Base-by-base conservation (phyloP, 306 rosid genomes). In the Medicago arabica region DNA sequence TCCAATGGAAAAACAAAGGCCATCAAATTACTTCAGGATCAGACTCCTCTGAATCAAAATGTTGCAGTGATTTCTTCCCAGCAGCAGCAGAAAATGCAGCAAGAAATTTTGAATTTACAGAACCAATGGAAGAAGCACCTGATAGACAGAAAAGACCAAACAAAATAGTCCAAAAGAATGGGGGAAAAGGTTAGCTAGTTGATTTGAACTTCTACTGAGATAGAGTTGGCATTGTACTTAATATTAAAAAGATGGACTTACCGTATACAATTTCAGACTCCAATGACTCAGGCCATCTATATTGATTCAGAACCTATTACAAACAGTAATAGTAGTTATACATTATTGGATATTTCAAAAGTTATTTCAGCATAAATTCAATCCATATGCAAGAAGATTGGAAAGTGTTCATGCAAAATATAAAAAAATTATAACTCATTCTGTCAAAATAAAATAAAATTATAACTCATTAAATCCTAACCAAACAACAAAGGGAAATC, bases 91-190 rank as follows among this genome's bases (percentile, higher is more conserved):
- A 87, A 81, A 91, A 91, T 74, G 89, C 84, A 58, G 97, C 92
- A 73, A 89, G 79, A 74, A 91, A 89, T 67, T 79, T 85, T 83
- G 87, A 83, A 78, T 83, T 83, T 83, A 89, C 17, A 67, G 96
- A 83, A 73, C 97, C 94, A 80, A 91, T 87, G 18, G 94, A 91
- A 66, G 97, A 91, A 62, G 97, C 82, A 53, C 94, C 97, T 91
- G 83, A 69, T 62, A 31, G 65, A 72, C 66, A 70, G 65, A 79
- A 74, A 64, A 72, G 23, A 51, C 57, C 68, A 73, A 72, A 67
- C 69, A 74, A 64, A 38, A 76, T 46, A 69, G 60, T 61, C 49
- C 69, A 54, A 69, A 70, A 63, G 44, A 74, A 51, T 71, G 21
- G 39, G 50, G 21, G n/a, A 23, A 23, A 69, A 25, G 74, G 49